These are phyloP conservation scores for Mucor racemosus DNA, from an alignment of 371 early-diverging fungal genomes.

Conservation along the genomic window DNA sequence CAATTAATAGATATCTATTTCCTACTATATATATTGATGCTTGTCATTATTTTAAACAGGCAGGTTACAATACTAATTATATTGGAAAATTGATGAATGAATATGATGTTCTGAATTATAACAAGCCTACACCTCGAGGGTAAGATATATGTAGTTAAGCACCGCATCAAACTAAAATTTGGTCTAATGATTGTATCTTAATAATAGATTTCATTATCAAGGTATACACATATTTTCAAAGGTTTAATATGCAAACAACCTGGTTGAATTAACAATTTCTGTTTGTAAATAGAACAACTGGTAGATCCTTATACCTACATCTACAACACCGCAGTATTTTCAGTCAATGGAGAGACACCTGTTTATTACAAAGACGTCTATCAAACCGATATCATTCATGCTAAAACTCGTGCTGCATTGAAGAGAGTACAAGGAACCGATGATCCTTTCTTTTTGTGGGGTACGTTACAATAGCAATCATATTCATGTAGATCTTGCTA, in stretches of 20 bases:
- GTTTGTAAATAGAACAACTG: slow-evolving; percentile 47
- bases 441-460: slow-evolving; percentile 64
- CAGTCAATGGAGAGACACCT: slow-evolving; percentile 59
- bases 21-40: too few relatives aligned
- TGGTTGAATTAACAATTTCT: too few relatives aligned
- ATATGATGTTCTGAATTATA: slow-evolving; percentile 44
- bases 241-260: neutral
- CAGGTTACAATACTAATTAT: slow-evolving; percentile 68
- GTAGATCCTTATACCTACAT: slow-evolving; percentile 68
- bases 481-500: too few relatives aligned
- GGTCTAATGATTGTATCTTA: neutral
- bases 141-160: slow-evolving; percentile 8
- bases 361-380: slow-evolving; percentile 54
- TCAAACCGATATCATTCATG: slow-evolving; percentile 67
- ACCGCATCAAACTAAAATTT: neutral
- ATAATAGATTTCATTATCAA: slow-evolving; percentile 35
- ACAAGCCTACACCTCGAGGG: slow-evolving; percentile 46
- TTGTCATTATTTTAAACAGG: neutral
- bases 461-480: slow-evolving; percentile 10
- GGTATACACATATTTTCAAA: neutral
- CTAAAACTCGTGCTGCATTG: slow-evolving; percentile 57
- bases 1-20: too few relatives aligned
- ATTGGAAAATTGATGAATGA: slow-evolving; percentile 74
- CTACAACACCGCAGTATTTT: slow-evolving; percentile 62
- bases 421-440: slow-evolving; percentile 47